phyloP scores from a whole-genome alignment of 148 eudicot species.

The Fallopia convolvulus region DNA sequence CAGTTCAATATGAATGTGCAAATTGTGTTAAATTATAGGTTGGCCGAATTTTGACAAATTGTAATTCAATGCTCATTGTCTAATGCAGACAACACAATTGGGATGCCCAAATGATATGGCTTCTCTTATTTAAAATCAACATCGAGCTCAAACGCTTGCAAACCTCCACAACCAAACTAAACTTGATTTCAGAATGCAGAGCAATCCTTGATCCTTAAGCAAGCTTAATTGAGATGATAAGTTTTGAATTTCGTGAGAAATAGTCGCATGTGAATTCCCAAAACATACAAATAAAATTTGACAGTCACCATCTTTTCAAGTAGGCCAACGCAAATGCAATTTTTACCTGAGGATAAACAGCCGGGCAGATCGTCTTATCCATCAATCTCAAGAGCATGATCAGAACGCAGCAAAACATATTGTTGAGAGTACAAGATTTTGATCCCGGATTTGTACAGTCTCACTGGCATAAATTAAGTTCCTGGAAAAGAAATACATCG shows the following conservation, averaged over 20 bases:
- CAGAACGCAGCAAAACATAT: neutral
- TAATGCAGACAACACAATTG: neutral
- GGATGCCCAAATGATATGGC: neutral
- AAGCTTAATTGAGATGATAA: neutral
- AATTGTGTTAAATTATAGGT: too few species aligned
- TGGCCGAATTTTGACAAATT: too few species aligned
- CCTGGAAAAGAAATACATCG: neutral
- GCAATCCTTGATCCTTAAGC: neutral
- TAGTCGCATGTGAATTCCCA: neutral
- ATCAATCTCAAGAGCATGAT: neutral
- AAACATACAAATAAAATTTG: neutral
- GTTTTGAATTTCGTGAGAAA: neutral
- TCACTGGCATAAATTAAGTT: neutral
- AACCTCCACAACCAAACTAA: neutral
- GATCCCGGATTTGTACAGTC: neutral
- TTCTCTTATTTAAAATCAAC: neutral
- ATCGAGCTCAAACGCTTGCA: neutral
- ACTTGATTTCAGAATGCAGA: neutral
- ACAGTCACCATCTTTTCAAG: neutral
- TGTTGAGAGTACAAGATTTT: neutral
- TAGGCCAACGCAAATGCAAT: neutral
- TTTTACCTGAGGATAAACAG: conserved; percentile 9
- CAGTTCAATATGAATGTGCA: neutral
- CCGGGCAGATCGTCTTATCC: neutral
- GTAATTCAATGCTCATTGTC: neutral